phyloP scores from a whole-genome alignment of 257 asterid species.

The Solanum pimpinellifolium region DNA sequence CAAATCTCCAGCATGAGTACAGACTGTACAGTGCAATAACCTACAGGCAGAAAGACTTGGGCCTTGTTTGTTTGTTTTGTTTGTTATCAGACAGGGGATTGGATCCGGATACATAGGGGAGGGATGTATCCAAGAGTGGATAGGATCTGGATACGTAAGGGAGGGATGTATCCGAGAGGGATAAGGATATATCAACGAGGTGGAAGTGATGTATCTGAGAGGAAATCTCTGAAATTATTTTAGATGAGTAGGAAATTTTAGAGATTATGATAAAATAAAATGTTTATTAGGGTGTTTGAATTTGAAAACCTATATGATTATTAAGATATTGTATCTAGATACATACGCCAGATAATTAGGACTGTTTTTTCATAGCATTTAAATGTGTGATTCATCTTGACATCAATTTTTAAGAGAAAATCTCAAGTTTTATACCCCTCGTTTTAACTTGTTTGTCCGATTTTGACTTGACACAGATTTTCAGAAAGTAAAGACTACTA shows the following conservation, averaged over 20 bases:
- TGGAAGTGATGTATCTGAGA: not conserved
- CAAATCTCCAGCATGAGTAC: not conserved
- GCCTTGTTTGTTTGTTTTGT: not conserved
- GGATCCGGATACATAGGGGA: not conserved
- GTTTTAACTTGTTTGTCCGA: not conserved
- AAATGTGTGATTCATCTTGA: not conserved
- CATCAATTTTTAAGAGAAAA: not conserved
- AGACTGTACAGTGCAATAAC: not conserved
- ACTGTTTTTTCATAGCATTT: not conserved
- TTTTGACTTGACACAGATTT: not conserved
- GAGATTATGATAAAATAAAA: not conserved
- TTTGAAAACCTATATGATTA: not conserved
- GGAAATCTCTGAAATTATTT: not conserved
- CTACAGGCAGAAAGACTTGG: not conserved
- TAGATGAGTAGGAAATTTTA: not conserved
- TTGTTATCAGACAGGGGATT: not conserved
- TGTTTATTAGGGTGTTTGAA: not conserved
- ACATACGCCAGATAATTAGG: not conserved
- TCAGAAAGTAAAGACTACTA: not conserved
- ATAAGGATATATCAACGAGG: not conserved
- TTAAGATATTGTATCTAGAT: not conserved
- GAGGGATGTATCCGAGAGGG: not conserved
- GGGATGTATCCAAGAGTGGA: not conserved
- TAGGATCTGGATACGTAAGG: not conserved
- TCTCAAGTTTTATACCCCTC: not conserved